A percentile compares a stretch with the other conserved stretches of the same genome.
These are phyloP conservation scores for Yarrowia phangngaensis DNA, from an alignment of 805 yeast species.

Conservation along the genomic window DNA sequence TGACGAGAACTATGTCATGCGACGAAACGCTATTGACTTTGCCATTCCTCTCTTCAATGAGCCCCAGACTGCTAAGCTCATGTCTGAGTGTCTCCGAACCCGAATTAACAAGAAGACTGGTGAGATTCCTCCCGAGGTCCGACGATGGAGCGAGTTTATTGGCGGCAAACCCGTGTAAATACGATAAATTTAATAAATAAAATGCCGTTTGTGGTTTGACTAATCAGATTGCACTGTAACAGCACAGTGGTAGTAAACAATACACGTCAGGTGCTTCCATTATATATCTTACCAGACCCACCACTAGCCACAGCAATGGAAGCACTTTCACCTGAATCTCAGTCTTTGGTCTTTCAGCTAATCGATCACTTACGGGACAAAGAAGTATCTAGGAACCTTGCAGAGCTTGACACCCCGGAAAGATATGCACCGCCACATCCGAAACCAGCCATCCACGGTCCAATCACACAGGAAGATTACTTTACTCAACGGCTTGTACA, in stretches of 20 bases:
- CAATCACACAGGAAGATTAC: conserved; percentile 21
- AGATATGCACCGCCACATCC: not conserved
- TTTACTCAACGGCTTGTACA: conserved; percentile 20
- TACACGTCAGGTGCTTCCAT: no score
- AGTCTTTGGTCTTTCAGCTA: not conserved
- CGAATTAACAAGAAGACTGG: conserved; percentile 48
- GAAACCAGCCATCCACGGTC: not conserved
- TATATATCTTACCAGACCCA: no score
- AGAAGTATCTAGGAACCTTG: conserved; percentile 1
- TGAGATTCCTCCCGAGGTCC: conserved; percentile 80
- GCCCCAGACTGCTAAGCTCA: conserved; percentile 85
- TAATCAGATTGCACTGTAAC: not conserved
- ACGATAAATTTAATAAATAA: conserved; percentile 9
- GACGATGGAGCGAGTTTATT: conserved; percentile 94
- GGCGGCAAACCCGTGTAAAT: conserved; percentile 79
- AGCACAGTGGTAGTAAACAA: no score
- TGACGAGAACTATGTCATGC: conserved; percentile 94
- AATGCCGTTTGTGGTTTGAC: conserved; percentile 1
- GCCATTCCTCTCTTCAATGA: conserved; percentile 95
- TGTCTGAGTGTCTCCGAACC: conserved; percentile 64
- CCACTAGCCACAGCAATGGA: conserved; percentile 10
- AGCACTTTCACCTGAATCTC: not conserved
- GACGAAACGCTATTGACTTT: conserved; percentile 98
- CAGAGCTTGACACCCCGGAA: not conserved
- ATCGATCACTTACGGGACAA: conserved; percentile 3